Evolutionary conservation across 495 filamentous ascomycete species (phyloP).

Genomic region (Jackrogersella multiformis): DNA sequence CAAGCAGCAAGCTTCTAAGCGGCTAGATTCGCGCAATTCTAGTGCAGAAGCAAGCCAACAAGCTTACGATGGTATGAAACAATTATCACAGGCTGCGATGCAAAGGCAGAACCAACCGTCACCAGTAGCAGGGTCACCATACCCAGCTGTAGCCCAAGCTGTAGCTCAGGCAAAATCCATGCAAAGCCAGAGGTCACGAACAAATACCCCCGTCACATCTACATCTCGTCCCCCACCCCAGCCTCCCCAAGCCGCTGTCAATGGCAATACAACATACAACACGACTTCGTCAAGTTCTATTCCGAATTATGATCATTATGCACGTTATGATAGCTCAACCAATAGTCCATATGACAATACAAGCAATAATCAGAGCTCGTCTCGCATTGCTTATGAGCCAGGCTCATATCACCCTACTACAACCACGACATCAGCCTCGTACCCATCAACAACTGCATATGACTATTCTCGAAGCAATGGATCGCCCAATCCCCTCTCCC

Average conservation of each 20-base stretch:
- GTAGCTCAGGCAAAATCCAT: conserved; percentile 28
- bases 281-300: conserved; percentile 27
- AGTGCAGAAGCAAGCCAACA: conserved; percentile 27
- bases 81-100: conserved; percentile 26
- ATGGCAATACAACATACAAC: conserved; percentile 27
- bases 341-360: conserved; percentile 36
- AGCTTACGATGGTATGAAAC: conserved; percentile 20
- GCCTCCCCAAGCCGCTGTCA: conserved; percentile 30
- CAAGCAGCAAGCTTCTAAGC: conserved; percentile 30
- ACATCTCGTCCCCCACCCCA: conserved; percentile 38
- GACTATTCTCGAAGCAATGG: conserved; percentile 37
- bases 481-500: conserved; percentile 38
- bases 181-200: conserved; percentile 41
- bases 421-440: conserved; percentile 36
- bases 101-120: conserved; percentile 31
- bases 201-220: conserved; percentile 35
- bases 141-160: conserved; percentile 33
- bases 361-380: conserved; percentile 30
- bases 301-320: conserved; percentile 39
- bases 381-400: conserved; percentile 41
- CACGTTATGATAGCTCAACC: conserved; percentile 36
- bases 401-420: conserved; percentile 38
- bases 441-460: conserved; percentile 33
- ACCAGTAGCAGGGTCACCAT: conserved; percentile 37
- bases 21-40: conserved; percentile 36